Evolutionary conservation across 495 filamentous ascomycete genomes (phyloP), one percentile per base, ranked within the genome.

Genomic region (Xeromyces bisporus): DNA sequence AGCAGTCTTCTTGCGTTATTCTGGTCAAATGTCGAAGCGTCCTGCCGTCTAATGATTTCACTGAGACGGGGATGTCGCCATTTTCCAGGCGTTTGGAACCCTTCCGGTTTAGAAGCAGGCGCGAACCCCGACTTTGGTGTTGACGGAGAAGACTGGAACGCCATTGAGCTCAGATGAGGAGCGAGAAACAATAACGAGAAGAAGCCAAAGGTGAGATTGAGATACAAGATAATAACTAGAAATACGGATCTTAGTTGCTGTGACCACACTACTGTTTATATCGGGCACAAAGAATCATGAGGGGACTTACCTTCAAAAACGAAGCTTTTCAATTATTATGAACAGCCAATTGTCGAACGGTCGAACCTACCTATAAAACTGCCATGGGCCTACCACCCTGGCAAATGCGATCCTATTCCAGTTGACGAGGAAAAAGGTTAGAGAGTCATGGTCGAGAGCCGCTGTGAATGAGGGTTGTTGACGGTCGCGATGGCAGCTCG

Each of bases 21-120:
- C 28, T 81, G 71, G 13, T 68, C 68, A 48, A 94, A 92, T 26
- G 62, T 75, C 6, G 71, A 64, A 12, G 72, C 74, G 52, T 73
- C 71, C 35, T 80, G 79, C 17, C 86, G 73, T 31, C 64, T 65
- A 9, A 73, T 65, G 39, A 94, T 79, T 48, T 91, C 82, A 38
- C 76, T 60, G 29, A 92, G 56, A 17, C 72, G 69, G 3, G 86
- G 86, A 52, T 94, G 86, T 37, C 70, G 68, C 86, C 86, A 94
- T 54, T 76, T 81, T 29, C 86, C 86, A 9, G 82, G 71, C 6
- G 66, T 63, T 9, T 60, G 62, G n/a, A 64, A 60, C 37, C 47
- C 62, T 55, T 60, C 62, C 4, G 53, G 37, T 6, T 41, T 47
- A 34, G 56, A 64, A 56, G 47, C 48, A 45, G 47, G 26, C 61